Percentiles rank a stretch among this genome's conserved stretches.
Conservation (phyloP, 805 yeast species). For the Lipomyces sp. region DNA sequence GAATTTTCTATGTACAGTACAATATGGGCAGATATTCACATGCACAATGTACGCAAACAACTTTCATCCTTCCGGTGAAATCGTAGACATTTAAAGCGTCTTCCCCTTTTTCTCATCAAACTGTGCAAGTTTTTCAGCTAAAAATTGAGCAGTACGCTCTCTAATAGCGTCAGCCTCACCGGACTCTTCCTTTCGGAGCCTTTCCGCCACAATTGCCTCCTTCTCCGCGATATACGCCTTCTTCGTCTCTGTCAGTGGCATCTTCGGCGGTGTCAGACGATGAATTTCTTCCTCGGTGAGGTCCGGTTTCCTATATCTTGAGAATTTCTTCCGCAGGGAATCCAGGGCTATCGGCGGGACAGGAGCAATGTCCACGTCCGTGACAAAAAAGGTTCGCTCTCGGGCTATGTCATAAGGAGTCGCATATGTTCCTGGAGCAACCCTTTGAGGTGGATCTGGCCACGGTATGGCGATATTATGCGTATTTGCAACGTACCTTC, state of each 20-base stretch:
- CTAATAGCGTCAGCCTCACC: slow-evolving; percentile 7
- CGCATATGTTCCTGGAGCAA: slow-evolving; percentile 27
- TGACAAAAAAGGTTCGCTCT: slow-evolving; percentile 72
- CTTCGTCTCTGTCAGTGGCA: slow-evolving; percentile 20
- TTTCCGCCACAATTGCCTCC: neutral
- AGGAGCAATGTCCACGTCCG: slow-evolving; percentile 61
- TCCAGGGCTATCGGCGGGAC: slow-evolving; percentile 63
- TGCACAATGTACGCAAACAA: too few species aligned
- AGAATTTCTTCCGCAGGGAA: slow-evolving; percentile 73
- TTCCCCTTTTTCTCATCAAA: too few species aligned
- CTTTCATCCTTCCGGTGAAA: too few species aligned
- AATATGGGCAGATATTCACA: too few species aligned
- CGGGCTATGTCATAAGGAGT: slow-evolving; percentile 22
- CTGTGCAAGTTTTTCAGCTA: neutral
- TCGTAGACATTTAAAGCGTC: too few species aligned
- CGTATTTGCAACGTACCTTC: slow-evolving; percentile 70
- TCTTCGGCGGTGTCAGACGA: slow-evolving; percentile 27
- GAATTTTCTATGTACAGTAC: too few species aligned
- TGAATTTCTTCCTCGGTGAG: slow-evolving; percentile 20
- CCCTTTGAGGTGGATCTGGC: slow-evolving; percentile 67
- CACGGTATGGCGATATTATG: slow-evolving; percentile 76
- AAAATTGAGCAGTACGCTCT: slow-evolving; percentile 7
- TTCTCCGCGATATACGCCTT: slow-evolving; percentile 9
- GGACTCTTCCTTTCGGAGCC: neutral
- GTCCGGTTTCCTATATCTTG: slow-evolving; percentile 50